Evolutionary conservation across 2,329 filamentous ascomycete species (phyloP).

Genomic region (Cercospora sojina): DNA sequence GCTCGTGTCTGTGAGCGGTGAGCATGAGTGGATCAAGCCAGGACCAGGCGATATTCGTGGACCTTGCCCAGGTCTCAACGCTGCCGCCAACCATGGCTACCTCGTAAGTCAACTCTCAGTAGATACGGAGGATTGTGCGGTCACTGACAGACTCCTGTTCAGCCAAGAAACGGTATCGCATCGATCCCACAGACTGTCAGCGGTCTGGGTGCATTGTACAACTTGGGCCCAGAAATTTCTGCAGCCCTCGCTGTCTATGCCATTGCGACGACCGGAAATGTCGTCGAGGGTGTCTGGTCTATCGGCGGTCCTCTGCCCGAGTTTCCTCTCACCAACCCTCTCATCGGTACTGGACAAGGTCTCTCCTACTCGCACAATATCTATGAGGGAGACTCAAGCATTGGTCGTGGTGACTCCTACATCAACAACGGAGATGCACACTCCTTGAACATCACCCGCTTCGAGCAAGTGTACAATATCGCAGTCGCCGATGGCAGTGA

Average conservation of each 20-base stretch:
- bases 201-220: conserved; percentile 29
- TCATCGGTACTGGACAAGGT: conserved; percentile 30
- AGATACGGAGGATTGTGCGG: background rate
- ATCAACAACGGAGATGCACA: conserved; percentile 33
- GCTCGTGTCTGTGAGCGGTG: conserved; percentile 22
- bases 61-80: conserved; percentile 35
- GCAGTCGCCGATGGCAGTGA: conserved; percentile 24
- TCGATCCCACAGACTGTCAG: conserved; percentile 33
- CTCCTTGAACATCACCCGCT: conserved; percentile 30
- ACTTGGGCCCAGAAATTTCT: conserved; percentile 27
- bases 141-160: background rate
- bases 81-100: conserved; percentile 29
- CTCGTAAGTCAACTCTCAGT: background rate
- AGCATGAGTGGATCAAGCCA: conserved; percentile 21
- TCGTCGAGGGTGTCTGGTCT: conserved; percentile 31
- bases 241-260: conserved; percentile 37
- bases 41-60: conserved; percentile 26
- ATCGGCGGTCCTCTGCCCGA: conserved; percentile 34
- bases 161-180: conserved; percentile 33
- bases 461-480: conserved; percentile 30
- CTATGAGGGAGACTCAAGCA: conserved; percentile 37
- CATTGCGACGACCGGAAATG: conserved; percentile 35
- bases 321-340: conserved; percentile 16
- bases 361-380: conserved; percentile 36
- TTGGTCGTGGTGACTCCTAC: conserved; percentile 30